phyloP scores from a whole-genome alignment of 257 asterid species.

The Solanum phureja region DNA sequence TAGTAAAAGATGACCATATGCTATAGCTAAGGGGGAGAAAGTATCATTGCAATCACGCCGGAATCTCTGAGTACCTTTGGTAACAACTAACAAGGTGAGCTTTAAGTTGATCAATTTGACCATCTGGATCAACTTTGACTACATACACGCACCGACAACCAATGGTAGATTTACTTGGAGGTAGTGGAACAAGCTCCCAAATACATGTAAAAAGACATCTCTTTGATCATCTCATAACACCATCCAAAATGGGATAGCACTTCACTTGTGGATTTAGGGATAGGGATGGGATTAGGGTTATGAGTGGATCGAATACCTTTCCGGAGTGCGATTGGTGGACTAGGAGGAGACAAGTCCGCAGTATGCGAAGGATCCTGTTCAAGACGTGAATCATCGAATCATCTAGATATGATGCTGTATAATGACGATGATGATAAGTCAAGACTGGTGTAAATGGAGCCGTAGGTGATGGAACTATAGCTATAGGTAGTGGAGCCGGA shows the following conservation, averaged over 20 bases:
- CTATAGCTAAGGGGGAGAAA: not conserved
- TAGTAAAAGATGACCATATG: not conserved
- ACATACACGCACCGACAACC: not conserved
- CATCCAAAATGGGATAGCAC: not conserved
- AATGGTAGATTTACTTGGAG: not conserved
- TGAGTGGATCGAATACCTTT: not conserved
- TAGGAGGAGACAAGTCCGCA: not conserved
- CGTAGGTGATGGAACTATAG: not conserved
- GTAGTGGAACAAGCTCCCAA: not conserved
- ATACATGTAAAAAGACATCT: not conserved
- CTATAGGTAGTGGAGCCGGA: not conserved
- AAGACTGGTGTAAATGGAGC: not conserved
- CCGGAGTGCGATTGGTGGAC: not conserved
- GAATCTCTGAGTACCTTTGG: not conserved
- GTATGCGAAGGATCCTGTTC: not conserved
- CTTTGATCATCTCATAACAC: not conserved
- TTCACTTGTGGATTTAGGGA: not conserved
- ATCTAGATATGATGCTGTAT: not conserved
- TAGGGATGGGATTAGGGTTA: not conserved
- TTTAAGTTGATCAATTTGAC: not conserved
- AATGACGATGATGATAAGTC: not conserved
- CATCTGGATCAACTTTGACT: not conserved
- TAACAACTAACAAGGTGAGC: not conserved
- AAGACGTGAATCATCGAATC: not conserved
- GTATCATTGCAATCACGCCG: not conserved